phyloP scores from a whole-genome alignment of 306 rosid species.

The Glycine soja region DNA sequence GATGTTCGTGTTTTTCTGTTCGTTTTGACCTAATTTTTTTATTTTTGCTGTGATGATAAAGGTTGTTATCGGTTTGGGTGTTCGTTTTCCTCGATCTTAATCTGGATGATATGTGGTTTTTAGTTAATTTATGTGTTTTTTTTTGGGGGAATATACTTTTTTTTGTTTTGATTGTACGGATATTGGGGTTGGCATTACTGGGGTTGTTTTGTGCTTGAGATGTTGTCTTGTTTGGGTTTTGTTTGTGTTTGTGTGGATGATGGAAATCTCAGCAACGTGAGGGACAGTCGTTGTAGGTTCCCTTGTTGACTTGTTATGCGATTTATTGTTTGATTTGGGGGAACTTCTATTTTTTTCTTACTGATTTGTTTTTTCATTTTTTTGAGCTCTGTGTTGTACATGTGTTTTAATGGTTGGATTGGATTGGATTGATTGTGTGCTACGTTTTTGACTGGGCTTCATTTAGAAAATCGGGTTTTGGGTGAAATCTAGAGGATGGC shows the following conservation, averaged over 20 bases:
- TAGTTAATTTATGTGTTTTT: background rate
- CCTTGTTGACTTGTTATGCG: background rate
- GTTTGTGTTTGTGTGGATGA: conserved; percentile 14
- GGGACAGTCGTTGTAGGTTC: background rate
- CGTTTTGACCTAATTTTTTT: conserved; percentile 28
- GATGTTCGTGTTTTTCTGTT: background rate
- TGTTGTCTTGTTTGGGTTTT: background rate
- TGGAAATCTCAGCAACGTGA: background rate
- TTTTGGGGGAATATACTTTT: background rate
- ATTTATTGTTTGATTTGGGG: conserved; percentile 15
- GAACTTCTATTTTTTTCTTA: background rate
- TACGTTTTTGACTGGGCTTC: background rate
- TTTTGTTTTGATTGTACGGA: background rate
- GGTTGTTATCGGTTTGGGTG: background rate
- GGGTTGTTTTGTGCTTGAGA: conserved; percentile 11
- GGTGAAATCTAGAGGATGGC: no score
- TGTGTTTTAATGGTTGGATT: conserved; percentile 11
- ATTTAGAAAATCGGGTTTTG: conserved; percentile 3
- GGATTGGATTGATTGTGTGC: conserved; percentile 21
- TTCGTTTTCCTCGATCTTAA: conserved; percentile 2
- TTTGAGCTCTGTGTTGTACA: background rate
- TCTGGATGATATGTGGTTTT: background rate
- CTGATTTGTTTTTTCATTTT: background rate
- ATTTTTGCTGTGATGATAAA: background rate
- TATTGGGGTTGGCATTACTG: background rate